These are phyloP conservation scores for Santalum album DNA, from an alignment of 164 flowering plant genomes.

Conservation along the genomic window DNA sequence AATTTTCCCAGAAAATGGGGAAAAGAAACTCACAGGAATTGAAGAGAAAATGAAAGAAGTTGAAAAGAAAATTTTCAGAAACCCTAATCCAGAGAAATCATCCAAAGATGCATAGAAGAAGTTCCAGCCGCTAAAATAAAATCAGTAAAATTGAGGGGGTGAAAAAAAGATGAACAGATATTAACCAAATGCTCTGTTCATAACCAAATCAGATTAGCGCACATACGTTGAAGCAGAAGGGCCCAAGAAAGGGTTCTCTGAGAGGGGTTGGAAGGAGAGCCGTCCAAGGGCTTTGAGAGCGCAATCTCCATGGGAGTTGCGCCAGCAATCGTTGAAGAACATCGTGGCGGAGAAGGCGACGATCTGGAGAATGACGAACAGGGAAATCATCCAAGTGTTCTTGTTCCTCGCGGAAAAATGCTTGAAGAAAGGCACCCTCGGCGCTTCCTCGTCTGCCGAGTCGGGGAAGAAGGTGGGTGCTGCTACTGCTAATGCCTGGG, in stretches of 20 bases:
- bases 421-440: slow-evolving; percentile 26
- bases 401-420: slow-evolving; percentile 24
- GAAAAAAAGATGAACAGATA: not conserved
- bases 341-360: slow-evolving; percentile 48
- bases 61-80: too few relatives aligned
- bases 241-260: slow-evolving; percentile 76
- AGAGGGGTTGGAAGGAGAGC: slow-evolving; percentile 66
- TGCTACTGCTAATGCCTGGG: not conserved
- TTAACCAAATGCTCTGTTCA: too few relatives aligned
- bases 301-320: slow-evolving; percentile 38
- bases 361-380: slow-evolving; percentile 49
- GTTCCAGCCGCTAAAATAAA: too few relatives aligned
- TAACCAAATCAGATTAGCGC: not conserved
- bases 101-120: too few relatives aligned
- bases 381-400: slow-evolving; percentile 58
- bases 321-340: slow-evolving; percentile 56
- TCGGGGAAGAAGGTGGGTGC: slow-evolving; percentile 1
- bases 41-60: too few relatives aligned
- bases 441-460: slow-evolving; percentile 6
- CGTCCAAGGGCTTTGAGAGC: slow-evolving; percentile 40
- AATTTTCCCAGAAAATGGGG: too few relatives aligned
- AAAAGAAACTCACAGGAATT: too few relatives aligned
- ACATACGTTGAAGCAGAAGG: slow-evolving; percentile 66
- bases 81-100: too few relatives aligned
- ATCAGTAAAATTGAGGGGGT: too few relatives aligned